Evolutionary conservation across 2,329 filamentous ascomycete species (phyloP), one percentile per base, ranked within the genome.

Genomic region (Endocalyx cinctus): DNA sequence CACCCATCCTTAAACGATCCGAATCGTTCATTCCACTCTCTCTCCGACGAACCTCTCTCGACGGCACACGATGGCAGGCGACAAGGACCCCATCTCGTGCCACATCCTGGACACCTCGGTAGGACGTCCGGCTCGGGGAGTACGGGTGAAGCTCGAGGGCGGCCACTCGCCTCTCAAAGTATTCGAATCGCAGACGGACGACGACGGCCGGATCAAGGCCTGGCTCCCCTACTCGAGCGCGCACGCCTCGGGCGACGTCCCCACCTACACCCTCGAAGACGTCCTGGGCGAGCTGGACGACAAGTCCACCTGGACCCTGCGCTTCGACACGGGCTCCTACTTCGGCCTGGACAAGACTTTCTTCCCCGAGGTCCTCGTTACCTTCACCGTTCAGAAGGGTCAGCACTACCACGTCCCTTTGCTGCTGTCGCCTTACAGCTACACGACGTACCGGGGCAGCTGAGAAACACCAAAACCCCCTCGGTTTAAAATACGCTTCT

Each of bases 31-130:
- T n/a, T n/a, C n/a, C n/a, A n/a, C n/a, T n/a, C n/a, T n/a, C n/a
- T n/a, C n/a, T n/a, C n/a, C n/a, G n/a, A n/a, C n/a, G n/a, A n/a
- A n/a, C n/a, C n/a, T n/a, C n/a, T n/a, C n/a, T n/a, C n/a, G n/a
- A 22, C 18, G 37, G 15, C 18, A 25, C 15, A 40, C 39, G 29
- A 57, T 57, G 57, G 49, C 54, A 23, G 42, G 17, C 45, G 45
- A 52, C 38, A 78, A 74, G 53, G 77, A 79, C 54, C 77, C 77
- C 54, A 90, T 92, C 53, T 90, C 86, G 59, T 90, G 85, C 69
- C 86, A 92, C 69, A 77, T 89, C 60, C 84, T 92, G 58, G 84
- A 92, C 69, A 90, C 85, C 10, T 75, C 79, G n/a, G 66, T 74
- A 41, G 86, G 86, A 52, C 72, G 72, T 37, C 86, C 86, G 15